Percentiles rank a stretch among this genome's conserved stretches.
These are phyloP conservation scores for Dactylellina sp. DNA, from an alignment of 2,329 filamentous ascomycete genomes.

Conservation along the genomic window DNA sequence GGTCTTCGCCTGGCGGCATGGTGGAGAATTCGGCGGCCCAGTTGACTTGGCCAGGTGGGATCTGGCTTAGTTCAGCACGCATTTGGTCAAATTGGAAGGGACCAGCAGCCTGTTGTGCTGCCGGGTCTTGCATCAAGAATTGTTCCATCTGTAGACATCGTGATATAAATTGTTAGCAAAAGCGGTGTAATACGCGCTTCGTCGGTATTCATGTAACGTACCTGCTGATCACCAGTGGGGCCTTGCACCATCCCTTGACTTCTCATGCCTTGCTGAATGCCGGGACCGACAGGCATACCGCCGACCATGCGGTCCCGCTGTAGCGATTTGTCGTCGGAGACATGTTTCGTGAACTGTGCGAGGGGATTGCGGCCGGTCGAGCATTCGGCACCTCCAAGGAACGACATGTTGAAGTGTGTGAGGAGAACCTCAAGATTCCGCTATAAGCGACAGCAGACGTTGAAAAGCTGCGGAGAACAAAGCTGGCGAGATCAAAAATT, in stretches of 20 bases:
- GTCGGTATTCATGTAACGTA: slow-evolving; percentile 31
- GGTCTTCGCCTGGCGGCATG: slow-evolving; percentile 65
- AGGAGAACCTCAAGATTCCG: slow-evolving; percentile 5
- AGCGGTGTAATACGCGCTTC: too few relatives aligned
- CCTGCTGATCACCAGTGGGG: slow-evolving; percentile 61
- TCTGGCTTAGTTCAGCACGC: slow-evolving; percentile 71
- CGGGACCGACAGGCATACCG: slow-evolving; percentile 74
- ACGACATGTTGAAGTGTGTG: slow-evolving; percentile 76
- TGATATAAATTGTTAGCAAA: slow-evolving; percentile 12
- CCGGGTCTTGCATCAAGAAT: slow-evolving; percentile 83
- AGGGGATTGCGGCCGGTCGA: slow-evolving; percentile 95
- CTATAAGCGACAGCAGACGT: not conserved
- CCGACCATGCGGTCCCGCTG: slow-evolving; percentile 90
- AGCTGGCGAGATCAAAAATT: not conserved
- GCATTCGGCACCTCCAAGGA: slow-evolving; percentile 94
- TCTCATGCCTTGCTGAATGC: slow-evolving; percentile 53
- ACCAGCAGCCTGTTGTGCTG: slow-evolving; percentile 65
- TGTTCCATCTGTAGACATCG: slow-evolving; percentile 62
- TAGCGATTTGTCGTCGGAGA: slow-evolving; percentile 93
- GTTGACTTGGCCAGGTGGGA: slow-evolving; percentile 66
- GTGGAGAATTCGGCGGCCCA: slow-evolving; percentile 74
- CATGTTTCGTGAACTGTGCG: slow-evolving; percentile 96
- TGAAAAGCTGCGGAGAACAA: not conserved
- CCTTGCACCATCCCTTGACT: slow-evolving; percentile 54
- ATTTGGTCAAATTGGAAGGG: slow-evolving; percentile 77